Conservation (phyloP, 1,284 basidiomycete genomes). For the Apiotrichum montevideense region DNA sequence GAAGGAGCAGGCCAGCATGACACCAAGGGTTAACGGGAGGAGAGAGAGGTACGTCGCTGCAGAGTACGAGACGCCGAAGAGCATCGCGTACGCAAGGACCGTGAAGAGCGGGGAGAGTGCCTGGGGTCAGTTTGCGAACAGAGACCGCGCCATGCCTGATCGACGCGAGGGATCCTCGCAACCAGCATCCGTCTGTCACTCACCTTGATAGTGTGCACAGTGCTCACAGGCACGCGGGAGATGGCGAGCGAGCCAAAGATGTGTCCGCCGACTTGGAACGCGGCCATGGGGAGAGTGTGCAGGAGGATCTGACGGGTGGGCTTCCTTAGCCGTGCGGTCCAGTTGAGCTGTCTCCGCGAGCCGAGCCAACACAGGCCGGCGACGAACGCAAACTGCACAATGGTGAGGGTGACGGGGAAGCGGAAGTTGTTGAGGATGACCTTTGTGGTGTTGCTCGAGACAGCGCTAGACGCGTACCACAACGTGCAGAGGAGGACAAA, state of each 20-base stretch:
- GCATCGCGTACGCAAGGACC: constrained; percentile 82
- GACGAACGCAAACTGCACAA: constrained; percentile 94
- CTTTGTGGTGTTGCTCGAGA: constrained; percentile 48
- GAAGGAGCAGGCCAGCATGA: constrained; percentile 95
- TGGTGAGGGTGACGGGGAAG: constrained; percentile 62
- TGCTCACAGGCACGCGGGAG: constrained; percentile 90
- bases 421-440: constrained; percentile 47
- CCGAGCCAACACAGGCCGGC: constrained; percentile 73
- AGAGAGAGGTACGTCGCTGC: constrained; percentile 86
- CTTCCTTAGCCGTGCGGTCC: constrained; percentile 52
- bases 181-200: constrained; percentile 22
- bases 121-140: constrained; percentile 49
- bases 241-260: constrained; percentile 96
- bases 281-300: constrained; percentile 83
- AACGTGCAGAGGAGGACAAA: constrained; percentile 45
- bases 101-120: constrained; percentile 95
- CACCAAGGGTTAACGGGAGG: constrained; percentile 87
- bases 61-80: constrained; percentile 91
- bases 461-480: constrained; percentile 48
- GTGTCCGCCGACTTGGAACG: constrained; percentile 89
- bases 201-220: constrained; percentile 98
- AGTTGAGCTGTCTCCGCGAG: constrained; percentile 63
- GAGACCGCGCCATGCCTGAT: background rate
- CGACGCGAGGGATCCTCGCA: no score
- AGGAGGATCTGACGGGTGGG: constrained; percentile 68